These are phyloP conservation scores for Epichloe elymi DNA, from an alignment of 2,329 filamentous ascomycete species.

Conservation along the genomic window DNA sequence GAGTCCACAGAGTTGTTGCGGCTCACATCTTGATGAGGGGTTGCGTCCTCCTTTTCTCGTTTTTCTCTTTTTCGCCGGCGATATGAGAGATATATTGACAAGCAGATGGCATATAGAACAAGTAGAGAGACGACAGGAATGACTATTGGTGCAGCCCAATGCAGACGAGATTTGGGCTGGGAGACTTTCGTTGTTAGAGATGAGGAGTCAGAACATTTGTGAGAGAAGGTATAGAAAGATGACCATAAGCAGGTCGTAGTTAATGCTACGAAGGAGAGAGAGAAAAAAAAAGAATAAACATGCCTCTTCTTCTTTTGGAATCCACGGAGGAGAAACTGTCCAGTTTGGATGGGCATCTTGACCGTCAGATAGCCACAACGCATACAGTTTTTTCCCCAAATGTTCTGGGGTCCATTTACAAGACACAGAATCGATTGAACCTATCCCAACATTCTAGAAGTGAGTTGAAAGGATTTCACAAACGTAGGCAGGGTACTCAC, in stretches of 20 bases:
- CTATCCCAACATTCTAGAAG: slow-evolving; percentile 8
- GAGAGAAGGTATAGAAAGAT: too few species aligned
- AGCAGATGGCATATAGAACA: slow-evolving; percentile 15
- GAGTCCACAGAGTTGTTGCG: slow-evolving; percentile 13
- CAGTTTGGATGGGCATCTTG: slow-evolving; percentile 13
- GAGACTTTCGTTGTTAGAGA: neutral
- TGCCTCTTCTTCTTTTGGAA: slow-evolving; percentile 13
- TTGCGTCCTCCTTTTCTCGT: slow-evolving; percentile 8
- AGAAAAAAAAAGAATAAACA: slow-evolving; percentile 1
- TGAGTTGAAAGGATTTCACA: slow-evolving; percentile 3
- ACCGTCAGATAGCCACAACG: slow-evolving; percentile 16
- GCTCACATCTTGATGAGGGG: slow-evolving; percentile 6
- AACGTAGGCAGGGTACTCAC: slow-evolving; percentile 10
- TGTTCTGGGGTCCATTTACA: slow-evolving; percentile 18
- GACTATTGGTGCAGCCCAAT: slow-evolving; percentile 17
- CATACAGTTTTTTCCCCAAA: slow-evolving; percentile 15
- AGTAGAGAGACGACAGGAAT: slow-evolving; percentile 19
- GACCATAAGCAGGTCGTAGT: neutral
- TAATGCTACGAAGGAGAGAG: neutral
- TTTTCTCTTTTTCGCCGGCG: slow-evolving; percentile 14
- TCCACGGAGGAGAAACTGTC: slow-evolving; percentile 21
- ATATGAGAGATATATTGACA: slow-evolving; percentile 16
- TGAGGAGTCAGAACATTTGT: neutral
- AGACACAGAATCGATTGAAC: slow-evolving; percentile 11
- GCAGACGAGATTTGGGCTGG: slow-evolving; percentile 11